Percentiles rank a stretch among this genome's conserved stretches.
Evolutionary conservation across 2,329 filamentous ascomycete species (phyloP).

Genomic region (Colletotrichum lini): DNA sequence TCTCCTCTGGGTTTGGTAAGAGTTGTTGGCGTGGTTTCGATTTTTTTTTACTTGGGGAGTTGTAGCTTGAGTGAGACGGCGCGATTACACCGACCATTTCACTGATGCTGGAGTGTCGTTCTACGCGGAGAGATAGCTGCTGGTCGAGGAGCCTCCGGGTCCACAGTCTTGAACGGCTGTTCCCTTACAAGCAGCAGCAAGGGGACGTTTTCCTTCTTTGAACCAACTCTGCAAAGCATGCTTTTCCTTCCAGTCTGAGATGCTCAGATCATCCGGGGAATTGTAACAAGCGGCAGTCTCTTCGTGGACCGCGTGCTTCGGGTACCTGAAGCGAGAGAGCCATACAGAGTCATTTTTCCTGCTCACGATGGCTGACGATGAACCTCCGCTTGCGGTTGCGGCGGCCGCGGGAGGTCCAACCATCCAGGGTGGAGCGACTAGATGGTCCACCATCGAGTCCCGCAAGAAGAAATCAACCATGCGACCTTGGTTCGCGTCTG

Average conservation of each 20-base stretch:
- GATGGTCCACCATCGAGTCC: not conserved
- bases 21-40: not conserved
- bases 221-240: too few relatives aligned
- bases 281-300: too few relatives aligned
- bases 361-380: not conserved
- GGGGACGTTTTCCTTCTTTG: too few relatives aligned
- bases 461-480: not conserved
- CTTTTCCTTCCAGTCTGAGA: too few relatives aligned
- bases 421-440: too few relatives aligned
- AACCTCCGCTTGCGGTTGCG: not conserved
- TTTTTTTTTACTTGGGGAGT: not conserved
- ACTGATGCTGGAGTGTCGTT: not conserved
- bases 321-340: not conserved
- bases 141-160: too few relatives aligned
- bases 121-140: too few relatives aligned
- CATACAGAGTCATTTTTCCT: not conserved
- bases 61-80: not conserved
- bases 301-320: not conserved
- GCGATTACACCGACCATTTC: not conserved
- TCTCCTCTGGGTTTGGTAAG: not conserved
- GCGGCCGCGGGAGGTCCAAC: not conserved
- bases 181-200: too few relatives aligned
- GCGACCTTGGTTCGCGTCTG: conserved; percentile 8
- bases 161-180: too few relatives aligned
- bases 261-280: too few relatives aligned